Percentiles rank a stretch among this genome's conserved stretches.
These are phyloP conservation scores for Penicillium fimorum DNA, from an alignment of 495 filamentous ascomycete genomes.

Conservation along the genomic window DNA sequence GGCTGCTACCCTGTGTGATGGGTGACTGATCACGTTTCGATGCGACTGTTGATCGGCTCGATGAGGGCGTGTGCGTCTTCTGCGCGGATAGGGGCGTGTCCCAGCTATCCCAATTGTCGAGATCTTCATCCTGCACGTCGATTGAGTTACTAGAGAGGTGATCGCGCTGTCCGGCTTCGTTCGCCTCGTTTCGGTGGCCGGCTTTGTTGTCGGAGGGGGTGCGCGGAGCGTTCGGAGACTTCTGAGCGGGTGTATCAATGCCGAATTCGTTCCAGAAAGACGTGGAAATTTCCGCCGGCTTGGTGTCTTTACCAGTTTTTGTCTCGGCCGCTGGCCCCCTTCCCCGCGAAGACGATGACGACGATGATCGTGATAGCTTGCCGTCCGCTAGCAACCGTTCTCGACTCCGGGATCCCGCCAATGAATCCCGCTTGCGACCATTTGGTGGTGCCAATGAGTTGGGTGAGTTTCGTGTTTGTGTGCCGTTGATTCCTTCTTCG, in stretches of 20 bases:
- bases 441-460: constrained; percentile 23
- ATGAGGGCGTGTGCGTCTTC: constrained; percentile 48
- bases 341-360: constrained; percentile 36
- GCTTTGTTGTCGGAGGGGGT: constrained; percentile 23
- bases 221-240: constrained; percentile 37
- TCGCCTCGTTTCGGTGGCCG: constrained; percentile 19
- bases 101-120: constrained; percentile 71
- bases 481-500: constrained; percentile 75
- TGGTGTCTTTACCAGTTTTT: constrained; percentile 49
- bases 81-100: constrained; percentile 51
- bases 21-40: constrained; percentile 49
- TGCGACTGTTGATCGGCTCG: constrained; percentile 45
- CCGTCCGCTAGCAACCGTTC: constrained; percentile 42
- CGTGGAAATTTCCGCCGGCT: constrained; percentile 44
- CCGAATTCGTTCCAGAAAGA: constrained; percentile 56
- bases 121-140: constrained; percentile 50
- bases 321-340: constrained; percentile 34
- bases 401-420: constrained; percentile 37
- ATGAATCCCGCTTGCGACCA: constrained; percentile 35
- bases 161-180: constrained; percentile 34
- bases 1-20: constrained; percentile 46
- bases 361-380: constrained; percentile 35
- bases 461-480: constrained; percentile 40
- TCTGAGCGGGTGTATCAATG: constrained; percentile 52
- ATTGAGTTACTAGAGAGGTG: constrained; percentile 27